Base-by-base conservation (phyloP, 2,329 filamentous ascomycete genomes). In the Stachybotrys echinatus region DNA sequence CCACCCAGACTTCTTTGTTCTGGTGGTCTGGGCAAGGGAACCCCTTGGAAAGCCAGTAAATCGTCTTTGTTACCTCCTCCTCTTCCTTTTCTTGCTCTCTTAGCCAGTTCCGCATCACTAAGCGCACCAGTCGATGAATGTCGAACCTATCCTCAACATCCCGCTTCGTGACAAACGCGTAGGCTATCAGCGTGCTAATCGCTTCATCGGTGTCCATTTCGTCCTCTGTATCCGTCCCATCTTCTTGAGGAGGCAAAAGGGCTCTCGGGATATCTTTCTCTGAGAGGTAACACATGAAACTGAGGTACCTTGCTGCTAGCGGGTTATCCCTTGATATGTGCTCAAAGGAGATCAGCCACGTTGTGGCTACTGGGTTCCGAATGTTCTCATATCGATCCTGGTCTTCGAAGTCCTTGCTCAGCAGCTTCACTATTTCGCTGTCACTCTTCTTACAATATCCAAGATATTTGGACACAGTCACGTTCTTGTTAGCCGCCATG, bases 321-420 rank as follows among this genome's bases (percentile, higher is more conserved):
- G 51, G 50, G 6, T 57, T 34, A 19, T 64, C 39, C 19, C 51
- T 31, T 2, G 21, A 48, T 10, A 70, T 65, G 4, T 68, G 56
- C 0, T 55, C 14, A 46, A 69, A 71, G 0, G 66, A 67, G 2
- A 69, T 64, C 2, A 65, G 52, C 66, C 62, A 70, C 0, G 65
- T 70, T 2, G 57, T 62, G 4, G 60, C 59, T 1, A 70, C 50
- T 1, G 64, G 57, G 47, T 69, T 69, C 18, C 48, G 12, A 2
- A 52, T 56, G 3, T 20, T 47, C 10, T 52, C 46, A 42, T 69
- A 67, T 3, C 63, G 59, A 8, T 51, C 23, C 3, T 47, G 54
- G n/a, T 69, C 64, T 12, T 64, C 53, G 23, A 70, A 70, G 12
- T 64, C 59, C 45, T 60, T 53, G 40, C 59, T 66, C 12, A 72